These are phyloP conservation scores for Stagonosporopsis rhizophila DNA, from an alignment of 2,329 filamentous ascomycete genomes.

Conservation along the genomic window DNA sequence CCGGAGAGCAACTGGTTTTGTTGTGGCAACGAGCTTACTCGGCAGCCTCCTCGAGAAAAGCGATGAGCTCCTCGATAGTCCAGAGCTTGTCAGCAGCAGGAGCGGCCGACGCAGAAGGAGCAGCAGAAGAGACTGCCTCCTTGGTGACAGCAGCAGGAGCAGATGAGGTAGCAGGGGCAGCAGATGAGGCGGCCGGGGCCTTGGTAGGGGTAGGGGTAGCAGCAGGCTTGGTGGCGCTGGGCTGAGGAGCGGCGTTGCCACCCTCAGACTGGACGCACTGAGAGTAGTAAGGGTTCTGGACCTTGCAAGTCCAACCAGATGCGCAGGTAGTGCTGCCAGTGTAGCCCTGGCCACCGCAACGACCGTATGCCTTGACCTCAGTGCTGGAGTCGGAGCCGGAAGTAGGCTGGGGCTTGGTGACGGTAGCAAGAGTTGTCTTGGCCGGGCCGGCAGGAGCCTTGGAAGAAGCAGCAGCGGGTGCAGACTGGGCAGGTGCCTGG, in stretches of 20 bases:
- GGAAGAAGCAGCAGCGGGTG: slow-evolving; percentile 12
- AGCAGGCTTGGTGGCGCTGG: slow-evolving; percentile 17
- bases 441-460: slow-evolving; percentile 15
- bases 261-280: slow-evolving; percentile 49
- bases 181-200: slow-evolving; percentile 8
- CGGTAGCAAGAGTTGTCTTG: slow-evolving; percentile 28
- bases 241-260: slow-evolving; percentile 15
- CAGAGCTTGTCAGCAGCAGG: slow-evolving; percentile 18
- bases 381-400: slow-evolving; percentile 21
- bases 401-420: slow-evolving; percentile 31
- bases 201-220: slow-evolving; percentile 12
- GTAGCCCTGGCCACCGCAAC: slow-evolving; percentile 55
- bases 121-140: slow-evolving; percentile 1
- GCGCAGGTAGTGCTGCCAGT: slow-evolving; percentile 51
- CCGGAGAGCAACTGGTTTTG: not conserved
- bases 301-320: slow-evolving; percentile 49
- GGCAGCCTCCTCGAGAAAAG: slow-evolving; percentile 17
- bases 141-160: slow-evolving; percentile 1
- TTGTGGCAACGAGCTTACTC: slow-evolving; percentile 9
- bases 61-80: slow-evolving; percentile 17
- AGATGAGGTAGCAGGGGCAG: slow-evolving; percentile 3
- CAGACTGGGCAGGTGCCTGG: not conserved
- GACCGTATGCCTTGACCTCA: slow-evolving; percentile 37
- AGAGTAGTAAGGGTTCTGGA: slow-evolving; percentile 54
- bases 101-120: slow-evolving; percentile 8